Evolutionary conservation across 805 yeast species (phyloP).

Genomic region (Yamadazyma insecticola): DNA sequence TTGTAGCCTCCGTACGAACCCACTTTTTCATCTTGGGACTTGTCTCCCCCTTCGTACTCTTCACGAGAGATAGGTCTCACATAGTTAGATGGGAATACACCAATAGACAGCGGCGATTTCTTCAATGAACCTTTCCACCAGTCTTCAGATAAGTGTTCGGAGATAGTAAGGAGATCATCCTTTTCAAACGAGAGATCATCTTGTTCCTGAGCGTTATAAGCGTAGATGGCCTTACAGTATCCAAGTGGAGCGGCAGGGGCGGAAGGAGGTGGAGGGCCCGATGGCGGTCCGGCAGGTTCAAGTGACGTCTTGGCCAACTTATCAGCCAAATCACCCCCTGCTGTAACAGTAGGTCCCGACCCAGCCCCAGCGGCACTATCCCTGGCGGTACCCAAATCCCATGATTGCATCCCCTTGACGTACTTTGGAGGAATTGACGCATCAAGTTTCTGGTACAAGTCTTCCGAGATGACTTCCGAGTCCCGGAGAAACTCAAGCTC

Average conservation of each 20-base stretch:
- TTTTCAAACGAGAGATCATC: slow-evolving; percentile 63
- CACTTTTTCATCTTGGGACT: no score
- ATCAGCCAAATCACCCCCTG: slow-evolving; percentile 1
- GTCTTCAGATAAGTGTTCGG: slow-evolving; percentile 72
- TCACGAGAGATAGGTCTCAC: slow-evolving; percentile 44
- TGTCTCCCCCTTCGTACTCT: slow-evolving; percentile 26
- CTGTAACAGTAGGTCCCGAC: no score
- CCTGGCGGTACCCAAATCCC: slow-evolving; percentile 43
- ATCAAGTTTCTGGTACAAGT: slow-evolving; percentile 47
- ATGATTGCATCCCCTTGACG: slow-evolving; percentile 46
- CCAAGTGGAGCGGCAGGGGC: slow-evolving; percentile 21
- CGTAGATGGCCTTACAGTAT: slow-evolving; percentile 64
- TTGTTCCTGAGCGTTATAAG: slow-evolving; percentile 66
- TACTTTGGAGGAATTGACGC: slow-evolving; percentile 55
- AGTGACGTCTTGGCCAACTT: slow-evolving; percentile 4
- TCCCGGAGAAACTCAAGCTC: slow-evolving; percentile 79
- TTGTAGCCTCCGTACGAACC: slow-evolving; percentile 9
- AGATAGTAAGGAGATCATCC: slow-evolving; percentile 67
- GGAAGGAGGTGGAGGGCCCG: slow-evolving; percentile 6
- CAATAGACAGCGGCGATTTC: slow-evolving; percentile 41
- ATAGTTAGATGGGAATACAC: slow-evolving; percentile 89
- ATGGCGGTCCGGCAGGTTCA: slow-evolving; percentile 1
- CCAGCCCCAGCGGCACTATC: no score
- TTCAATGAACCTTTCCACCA: slow-evolving; percentile 83
- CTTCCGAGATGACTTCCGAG: slow-evolving; percentile 63